These are phyloP conservation scores for Bromus sterilis DNA, from an alignment of 176 grass and related monocot genomes.

Conservation along the genomic window DNA sequence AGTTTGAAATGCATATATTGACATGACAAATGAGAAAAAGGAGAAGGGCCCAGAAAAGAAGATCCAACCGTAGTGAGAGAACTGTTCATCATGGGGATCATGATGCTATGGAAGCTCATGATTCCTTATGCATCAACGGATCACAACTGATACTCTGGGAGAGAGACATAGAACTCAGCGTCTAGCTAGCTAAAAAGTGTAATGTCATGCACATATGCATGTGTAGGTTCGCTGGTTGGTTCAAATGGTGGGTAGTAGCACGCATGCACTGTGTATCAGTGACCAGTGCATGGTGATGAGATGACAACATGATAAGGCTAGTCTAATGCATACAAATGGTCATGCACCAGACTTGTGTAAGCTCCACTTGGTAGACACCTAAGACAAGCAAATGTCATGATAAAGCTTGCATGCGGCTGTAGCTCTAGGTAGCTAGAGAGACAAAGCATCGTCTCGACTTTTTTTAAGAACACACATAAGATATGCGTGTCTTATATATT, in stretches of 20 bases:
- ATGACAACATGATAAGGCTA: neutral
- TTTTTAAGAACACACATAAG: too few relatives aligned
- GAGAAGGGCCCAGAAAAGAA: neutral
- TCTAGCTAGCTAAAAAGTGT: neutral
- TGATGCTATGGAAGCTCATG: neutral
- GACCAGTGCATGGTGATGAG: neutral
- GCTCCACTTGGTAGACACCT: neutral
- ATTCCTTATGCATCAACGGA: neutral
- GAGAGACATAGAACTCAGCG: neutral
- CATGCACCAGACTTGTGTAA: neutral
- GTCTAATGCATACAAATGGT: neutral
- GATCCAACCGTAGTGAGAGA: neutral
- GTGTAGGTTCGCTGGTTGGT: neutral
- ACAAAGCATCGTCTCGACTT: too few relatives aligned
- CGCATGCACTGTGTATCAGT: neutral
- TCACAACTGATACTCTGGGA: neutral
- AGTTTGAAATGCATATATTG: neutral
- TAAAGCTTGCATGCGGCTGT: too few relatives aligned
- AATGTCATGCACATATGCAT: neutral
- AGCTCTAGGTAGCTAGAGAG: neutral
- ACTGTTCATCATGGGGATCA: neutral
- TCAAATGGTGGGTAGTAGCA: neutral
- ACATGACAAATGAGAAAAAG: slow-evolving; percentile 5
- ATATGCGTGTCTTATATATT: too few relatives aligned
- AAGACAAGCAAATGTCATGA: neutral